Evolutionary conservation across 495 filamentous ascomycete genomes (phyloP), one percentile per base, ranked within the genome.

Genomic region (Penicillium antarcticum): DNA sequence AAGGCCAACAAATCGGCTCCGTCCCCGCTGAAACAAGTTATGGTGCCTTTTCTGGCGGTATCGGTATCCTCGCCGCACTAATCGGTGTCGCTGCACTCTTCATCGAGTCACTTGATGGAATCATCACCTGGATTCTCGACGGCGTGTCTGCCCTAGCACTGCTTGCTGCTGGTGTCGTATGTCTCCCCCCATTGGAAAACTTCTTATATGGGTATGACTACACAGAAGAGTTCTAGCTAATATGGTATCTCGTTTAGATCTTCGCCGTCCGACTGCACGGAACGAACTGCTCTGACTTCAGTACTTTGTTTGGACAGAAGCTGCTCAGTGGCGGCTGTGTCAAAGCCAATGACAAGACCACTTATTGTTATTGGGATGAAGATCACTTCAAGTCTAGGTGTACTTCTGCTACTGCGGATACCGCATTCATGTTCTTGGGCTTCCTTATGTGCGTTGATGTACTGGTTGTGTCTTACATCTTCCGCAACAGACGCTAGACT

Each of bases 141-240:
- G 75, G 57, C 0, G 31, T 82, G 0, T 61, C 72, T 0, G 52
- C 58, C 1, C 43, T 80, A 13, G 66, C 80, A 26, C 69, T 78
- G 34, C 61, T 83, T 4, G 78, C 73, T 11, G 78, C 73, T 29
- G 82, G 72, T 16, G 74, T 81, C 45, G 81, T 83, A 74, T 56
- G 82, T 78, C 10, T 18, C n/a, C 35, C 9, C 36, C 21, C 35
- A 32, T 5, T 23, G 21, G 6, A 23, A 23, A 23, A 2, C 21
- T 4, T 23, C 21, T 3, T 5, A 23, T 5, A 4, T 23, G 6
- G 21, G 4, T 3, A 2, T 23, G 4, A 5, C 21, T 5, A 23
- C 21, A 23, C 6, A 3, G 6, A 23, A 5, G 21, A 23, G 21
- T 23, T 4, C 4, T 23, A 23, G 21, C 21, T 23, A 5, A 23